These are phyloP conservation scores for Aeminium ludgeri DNA, from an alignment of 495 filamentous ascomycete genomes.

Conservation along the genomic window DNA sequence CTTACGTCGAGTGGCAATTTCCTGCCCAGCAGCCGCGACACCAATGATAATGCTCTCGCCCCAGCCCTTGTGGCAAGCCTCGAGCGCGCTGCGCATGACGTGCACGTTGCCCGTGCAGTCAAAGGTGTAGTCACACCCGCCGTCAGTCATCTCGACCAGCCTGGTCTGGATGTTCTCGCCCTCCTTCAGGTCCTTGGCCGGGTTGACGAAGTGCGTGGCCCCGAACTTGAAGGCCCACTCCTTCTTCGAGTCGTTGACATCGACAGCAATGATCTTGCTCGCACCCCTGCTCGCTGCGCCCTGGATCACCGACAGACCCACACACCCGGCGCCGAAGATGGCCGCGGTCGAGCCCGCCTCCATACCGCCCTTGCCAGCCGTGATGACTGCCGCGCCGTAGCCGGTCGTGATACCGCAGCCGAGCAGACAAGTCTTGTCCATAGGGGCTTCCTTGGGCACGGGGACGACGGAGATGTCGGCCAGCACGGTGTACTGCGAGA, in stretches of 20 bases:
- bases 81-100: slow-evolving; percentile 89
- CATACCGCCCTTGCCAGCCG: slow-evolving; percentile 48
- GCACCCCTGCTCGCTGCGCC: slow-evolving; percentile 81
- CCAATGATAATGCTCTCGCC: slow-evolving; percentile 96
- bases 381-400: slow-evolving; percentile 88
- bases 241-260: slow-evolving; percentile 87
- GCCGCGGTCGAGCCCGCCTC: slow-evolving; percentile 84
- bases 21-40: slow-evolving; percentile 91
- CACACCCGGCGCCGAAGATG: slow-evolving; percentile 89
- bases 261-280: slow-evolving; percentile 82
- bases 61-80: slow-evolving; percentile 99
- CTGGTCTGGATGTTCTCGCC: slow-evolving; percentile 69
- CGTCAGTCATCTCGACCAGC: slow-evolving; percentile 96
- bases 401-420: slow-evolving; percentile 98
- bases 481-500: slow-evolving; percentile 96
- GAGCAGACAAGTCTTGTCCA: slow-evolving; percentile 88
- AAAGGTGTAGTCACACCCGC: slow-evolving; percentile 96
- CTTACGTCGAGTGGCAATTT: slow-evolving; percentile 90
- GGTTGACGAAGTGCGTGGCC: slow-evolving; percentile 93
- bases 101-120: slow-evolving; percentile 95
- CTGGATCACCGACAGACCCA: slow-evolving; percentile 87
- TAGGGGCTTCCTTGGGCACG: slow-evolving; percentile 76
- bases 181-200: slow-evolving; percentile 48
- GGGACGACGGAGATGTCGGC: slow-evolving; percentile 96
- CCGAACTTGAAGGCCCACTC: slow-evolving; percentile 86